Evolutionary conservation across 2,329 filamentous ascomycete genomes (phyloP), one percentile per base, ranked within the genome.

Genomic region (Daldinia eschscholtzii): DNA sequence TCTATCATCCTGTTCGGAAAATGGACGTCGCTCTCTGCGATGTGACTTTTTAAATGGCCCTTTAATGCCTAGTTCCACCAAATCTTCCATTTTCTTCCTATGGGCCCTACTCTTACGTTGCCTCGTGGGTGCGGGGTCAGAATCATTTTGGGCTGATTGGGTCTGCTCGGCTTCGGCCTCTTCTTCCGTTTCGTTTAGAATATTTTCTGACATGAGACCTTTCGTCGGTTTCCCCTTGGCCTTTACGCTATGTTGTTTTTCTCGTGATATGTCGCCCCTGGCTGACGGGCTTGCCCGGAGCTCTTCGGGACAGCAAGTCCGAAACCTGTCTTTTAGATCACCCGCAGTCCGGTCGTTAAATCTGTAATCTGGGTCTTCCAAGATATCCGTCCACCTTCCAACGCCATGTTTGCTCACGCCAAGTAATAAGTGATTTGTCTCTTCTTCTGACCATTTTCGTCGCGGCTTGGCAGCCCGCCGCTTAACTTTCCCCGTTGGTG

Each of bases 311-410:
- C 88, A 91, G 75, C 88, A 91, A 3, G 89, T 91, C 57, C 89
- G 84, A 74, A 91, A 91, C 12, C 89, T 83, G 76, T 91, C 89
- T 76, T 91, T 91, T 57, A 91, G 77, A 73, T 91, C 89, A 7
- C 87, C 87, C 3, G 88, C 87, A 1, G 86, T 87, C 65, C 89
- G 85, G 15, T 83, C 84, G 72, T 89, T 88, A 79, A 91, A 91
- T 10, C 78, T 82, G 74, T 89, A 91, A 46, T 84, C 84, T 0
- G 84, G 78, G 67, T 91, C 89, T 57, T 89, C 87, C 26, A 91
- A 79, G 35, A 91, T 91, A 63, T 83, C 86, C 7, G 87, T 89
- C 89, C 89, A 91, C 72, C 87, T 88, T 41, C 89, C 89, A 7
- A 91, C 86, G 0, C 89, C 89, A 73, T 91, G 85, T 35, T 87